Evolutionary conservation across 192 early-diverging fungal species (phyloP), one percentile per base, ranked within the genome.

Genomic region (Entophlyctis luteolus): DNA sequence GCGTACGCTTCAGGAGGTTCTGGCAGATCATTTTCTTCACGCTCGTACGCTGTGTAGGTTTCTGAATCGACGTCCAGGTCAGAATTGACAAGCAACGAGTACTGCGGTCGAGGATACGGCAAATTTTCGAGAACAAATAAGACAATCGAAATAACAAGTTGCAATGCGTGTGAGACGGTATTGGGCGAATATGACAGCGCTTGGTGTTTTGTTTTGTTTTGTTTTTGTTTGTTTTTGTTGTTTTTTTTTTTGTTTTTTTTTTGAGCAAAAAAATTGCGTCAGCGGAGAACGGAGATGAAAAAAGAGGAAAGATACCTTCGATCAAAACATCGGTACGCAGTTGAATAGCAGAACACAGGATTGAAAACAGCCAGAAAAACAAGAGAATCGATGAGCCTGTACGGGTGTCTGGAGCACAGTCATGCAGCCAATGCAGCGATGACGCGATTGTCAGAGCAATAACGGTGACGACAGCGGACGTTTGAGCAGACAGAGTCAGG

Each of bases 1-100:
- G 93, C 87, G 10, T 75, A 82, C 22, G 86, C 87, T 67, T 96
- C 94, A 3, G 93, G 92, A 48, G 81, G 82, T 20, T 71, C 60
- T 4, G 32, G 18, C 55, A 22, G 52, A 50, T 70, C 68, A 65
- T 31, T 22, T 3, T 65, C 50, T 0, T 78, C 57, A 0, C 36
- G 33, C 3, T 52, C 48, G 25, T 12, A 4, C 23, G 16, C 45
- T 28, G 53, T 39, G 12, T 67, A 63, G 67, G 18, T 53, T 4
- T 48, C 31, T 22, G 20, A 14, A n/a, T 55, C 52, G 22, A 14
- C 32, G n/a, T 65, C 62, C n/a, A n/a, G n/a, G 32, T 12, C 47
- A 34, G 62, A 54, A 2, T 52, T 22, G 27, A 31, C 18, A 2
- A 67, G 31, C 20, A 38, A 39, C 12, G 23, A 4, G 52, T 67